Evolutionary conservation across 2,329 filamentous ascomycete genomes (phyloP), one percentile per base, ranked within the genome.

Genomic region (Botrytis deweyae): DNA sequence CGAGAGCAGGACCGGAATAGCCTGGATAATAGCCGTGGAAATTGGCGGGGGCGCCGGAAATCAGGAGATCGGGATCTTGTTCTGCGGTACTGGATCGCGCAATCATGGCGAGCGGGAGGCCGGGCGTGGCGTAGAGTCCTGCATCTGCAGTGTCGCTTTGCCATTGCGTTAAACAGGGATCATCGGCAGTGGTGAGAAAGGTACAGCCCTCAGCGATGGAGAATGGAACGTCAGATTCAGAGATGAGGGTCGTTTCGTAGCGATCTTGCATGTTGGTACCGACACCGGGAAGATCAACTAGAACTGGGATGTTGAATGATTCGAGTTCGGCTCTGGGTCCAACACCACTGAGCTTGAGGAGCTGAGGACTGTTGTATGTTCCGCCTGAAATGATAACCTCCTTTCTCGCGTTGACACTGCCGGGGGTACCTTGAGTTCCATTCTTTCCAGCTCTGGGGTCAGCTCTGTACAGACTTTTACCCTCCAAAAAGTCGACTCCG

Each of bases 251-350:
- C 65, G 86, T 83, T 79, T 86, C 87, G 79, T 87, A 74, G 25
- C 68, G 87, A 75, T 91, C 88, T 79, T 87, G 84, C 1, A 90
- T 82, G 81, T 91, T 90, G 44, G 83, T 84, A 49, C 89, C 90
- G 25, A 92, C 89, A 20, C 92, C 89, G 0, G 88, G 89, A 1
- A 89, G 83, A 78, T 91, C 85, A 7, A 72, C 88, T 44, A 90
- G 76, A 7, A 89, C 83, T 4, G 83, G 80, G 74, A 91, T 89
- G 44, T 82, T 80, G 77, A 86, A 77, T 36, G 76, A 76, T 46
- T 78, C 40, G 14, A 86, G 81, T 78, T 85, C 83, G 4, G 74
- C 79, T n/a, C 76, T 78, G 16, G 83, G 82, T 1, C 85, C 85
- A 33, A 86, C 78, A 36, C 85, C 85, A 49, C 82, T 84, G 20